Evolutionary conservation across 352 stramenopile genomes (phyloP), one percentile per base, ranked within the genome.

Genomic region (Globisporangium polare): DNA sequence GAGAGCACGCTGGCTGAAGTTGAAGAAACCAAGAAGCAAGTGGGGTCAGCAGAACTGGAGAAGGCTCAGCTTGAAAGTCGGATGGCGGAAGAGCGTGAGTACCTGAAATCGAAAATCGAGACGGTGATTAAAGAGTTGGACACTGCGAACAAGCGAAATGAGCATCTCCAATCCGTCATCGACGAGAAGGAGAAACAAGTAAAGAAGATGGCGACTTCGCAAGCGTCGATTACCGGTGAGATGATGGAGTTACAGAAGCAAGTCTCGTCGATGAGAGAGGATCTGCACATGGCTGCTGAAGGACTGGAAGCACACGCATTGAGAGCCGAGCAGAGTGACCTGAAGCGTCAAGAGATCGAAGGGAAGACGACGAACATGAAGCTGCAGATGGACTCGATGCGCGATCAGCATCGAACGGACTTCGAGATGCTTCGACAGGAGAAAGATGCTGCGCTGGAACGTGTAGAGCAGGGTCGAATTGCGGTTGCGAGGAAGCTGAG

Each of bases 61-160:
- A 61, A 61, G n/a, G 29, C 20, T 17, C 69, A 77, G 41, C 49
- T 77, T 6, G 65, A 71, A 22, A 72, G 65, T 29, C 69, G 75
- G 42, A 68, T 74, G 29, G 66, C 60, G 10, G 76, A 91, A 54
- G 80, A 94, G 62, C 78, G 78, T 41, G 73, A 75, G 45, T 92
- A 90, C 57, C 80, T 86, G 63, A 75, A 81, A 26, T 75, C 71
- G 15, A 92, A 92, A 62, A 68, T 91, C 18, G 83, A 90, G 54
- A 67, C 67, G 10, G 53, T 94, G 5, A 78, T 89, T 49, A 79
- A 78, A 17, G 80, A 90, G 12, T 68, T 85, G 6, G 80, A 91
- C 20, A 47, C 55, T 5, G 66, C 71, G 6, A 71, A 68, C 3
- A 78, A 73, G n/a, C 72, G 83, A 39, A 69, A 60, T 18, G 69